Percentiles rank a stretch among this genome's conserved stretches.
These are phyloP conservation scores for Fagopyrum tataricum DNA, from an alignment of 148 eudicot genomes.

Conservation along the genomic window DNA sequence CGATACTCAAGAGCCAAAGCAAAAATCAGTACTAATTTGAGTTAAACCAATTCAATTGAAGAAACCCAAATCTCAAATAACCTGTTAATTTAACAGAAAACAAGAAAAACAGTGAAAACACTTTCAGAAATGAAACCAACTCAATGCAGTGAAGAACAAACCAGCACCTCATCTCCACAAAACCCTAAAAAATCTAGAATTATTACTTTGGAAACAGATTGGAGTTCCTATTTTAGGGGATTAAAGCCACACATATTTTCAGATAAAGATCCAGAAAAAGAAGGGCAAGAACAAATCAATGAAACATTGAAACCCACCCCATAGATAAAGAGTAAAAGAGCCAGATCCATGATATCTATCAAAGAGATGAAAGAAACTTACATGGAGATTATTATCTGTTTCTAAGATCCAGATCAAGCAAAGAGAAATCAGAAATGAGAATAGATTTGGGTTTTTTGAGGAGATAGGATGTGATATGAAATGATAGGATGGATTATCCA, in stretches of 20 bases:
- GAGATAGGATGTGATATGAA: neutral
- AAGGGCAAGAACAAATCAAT: neutral
- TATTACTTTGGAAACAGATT: neutral
- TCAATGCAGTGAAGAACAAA: conserved; percentile 1
- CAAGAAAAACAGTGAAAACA: neutral
- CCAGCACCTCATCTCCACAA: neutral
- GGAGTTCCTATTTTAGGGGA: neutral
- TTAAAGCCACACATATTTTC: too few species aligned
- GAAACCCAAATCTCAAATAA: conserved; percentile 6
- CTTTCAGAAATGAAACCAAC: neutral
- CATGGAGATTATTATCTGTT: neutral
- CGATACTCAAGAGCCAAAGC: neutral
- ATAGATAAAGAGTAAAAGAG: neutral
- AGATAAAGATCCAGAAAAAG: neutral
- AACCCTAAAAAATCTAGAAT: neutral
- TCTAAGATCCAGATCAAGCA: neutral
- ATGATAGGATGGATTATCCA: neutral
- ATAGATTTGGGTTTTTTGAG: neutral
- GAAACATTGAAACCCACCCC: neutral
- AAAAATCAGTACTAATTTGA: neutral
- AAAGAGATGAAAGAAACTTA: neutral
- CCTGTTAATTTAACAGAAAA: neutral
- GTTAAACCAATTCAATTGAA: neutral
- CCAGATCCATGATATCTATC: too few species aligned
- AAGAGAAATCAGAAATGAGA: neutral